phyloP scores from a whole-genome alignment of 192 early-diverging fungal genomes.

The Coemansia erecta region DNA sequence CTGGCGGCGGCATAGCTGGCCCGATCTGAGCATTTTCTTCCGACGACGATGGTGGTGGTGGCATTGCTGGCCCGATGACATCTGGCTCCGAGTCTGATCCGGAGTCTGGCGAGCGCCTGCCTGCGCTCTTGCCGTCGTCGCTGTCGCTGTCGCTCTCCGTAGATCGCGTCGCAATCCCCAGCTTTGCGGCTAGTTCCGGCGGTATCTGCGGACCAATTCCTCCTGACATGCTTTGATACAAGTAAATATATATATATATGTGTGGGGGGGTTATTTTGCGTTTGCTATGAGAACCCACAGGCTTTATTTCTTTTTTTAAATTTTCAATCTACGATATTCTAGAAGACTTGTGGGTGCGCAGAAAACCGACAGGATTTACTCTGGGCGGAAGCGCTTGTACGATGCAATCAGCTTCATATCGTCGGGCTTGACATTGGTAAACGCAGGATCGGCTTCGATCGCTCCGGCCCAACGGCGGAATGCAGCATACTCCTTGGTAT shows the following conservation, averaged over 20 bases:
- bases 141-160: neutral
- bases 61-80: too few species aligned
- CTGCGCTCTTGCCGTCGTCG: neutral
- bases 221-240: neutral
- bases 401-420: constrained; percentile 10
- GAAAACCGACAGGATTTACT: neutral
- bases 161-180: constrained; percentile 21
- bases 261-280: too few species aligned
- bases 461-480: constrained; percentile 34
- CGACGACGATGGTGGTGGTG: too few species aligned
- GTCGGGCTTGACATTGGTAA: constrained; percentile 20
- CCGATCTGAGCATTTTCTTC: constrained; percentile 12
- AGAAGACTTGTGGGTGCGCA: neutral
- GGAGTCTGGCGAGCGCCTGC: too few species aligned
- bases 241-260: neutral
- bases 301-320: too few species aligned
- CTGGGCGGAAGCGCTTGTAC: constrained; percentile 25
- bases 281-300: too few species aligned
- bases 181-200: constrained; percentile 38
- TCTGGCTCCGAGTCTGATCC: too few species aligned
- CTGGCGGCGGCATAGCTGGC: constrained; percentile 33
- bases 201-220: constrained; percentile 50
- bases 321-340: too few species aligned
- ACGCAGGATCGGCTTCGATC: constrained; percentile 19
- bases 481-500: constrained; percentile 33